Base-by-base conservation (phyloP, 192 early-diverging fungal species). In the Fimicolochytrium jonesii region DNA sequence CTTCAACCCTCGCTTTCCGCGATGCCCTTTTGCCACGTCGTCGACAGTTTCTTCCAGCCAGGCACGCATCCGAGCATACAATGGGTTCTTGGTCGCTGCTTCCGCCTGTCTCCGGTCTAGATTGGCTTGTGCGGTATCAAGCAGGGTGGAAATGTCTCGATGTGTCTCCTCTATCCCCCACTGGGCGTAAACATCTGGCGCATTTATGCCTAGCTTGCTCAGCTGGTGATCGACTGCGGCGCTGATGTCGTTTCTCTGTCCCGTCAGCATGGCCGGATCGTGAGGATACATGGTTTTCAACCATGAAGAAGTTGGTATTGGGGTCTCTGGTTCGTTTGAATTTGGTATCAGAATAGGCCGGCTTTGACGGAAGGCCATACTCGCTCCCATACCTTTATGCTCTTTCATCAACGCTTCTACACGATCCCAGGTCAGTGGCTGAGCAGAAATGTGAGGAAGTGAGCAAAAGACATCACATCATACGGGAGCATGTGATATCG, bases 351-450 rank as follows among this genome's bases (percentile, higher is more conserved):
- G n/a, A n/a, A n/a, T n/a, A n/a, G n/a, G n/a, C n/a, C n/a, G n/a
- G n/a, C n/a, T n/a, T n/a, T n/a, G n/a, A n/a, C n/a, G n/a, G n/a
- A n/a, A n/a, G n/a, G n/a, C n/a, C n/a, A n/a, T n/a, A n/a, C n/a
- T n/a, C n/a, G n/a, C n/a, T n/a, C n/a, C 5, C 2, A 36, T 56
- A 56, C 53, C 53, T 35, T 56, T 56, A 35, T 62, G 60, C 2
- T 17, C 25, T 1, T 28, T 23, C 30, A 62, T 29, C 15, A 62
- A 31, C 36, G 49, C 22, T 20, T 51, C 0, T n/a, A 36, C 60
- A 9, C n/a, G 15, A 4, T 49, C 48, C 60, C 60, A 62, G 5
- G 46, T 50, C 20, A 62, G 36, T 29, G n/a, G n/a, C n/a, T n/a
- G n/a, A n/a, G n/a, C n/a, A n/a, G n/a, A n/a, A n/a, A n/a, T n/a